Conservation (phyloP, 768 basidiomycete genomes). For the Serendipita indica region DNA sequence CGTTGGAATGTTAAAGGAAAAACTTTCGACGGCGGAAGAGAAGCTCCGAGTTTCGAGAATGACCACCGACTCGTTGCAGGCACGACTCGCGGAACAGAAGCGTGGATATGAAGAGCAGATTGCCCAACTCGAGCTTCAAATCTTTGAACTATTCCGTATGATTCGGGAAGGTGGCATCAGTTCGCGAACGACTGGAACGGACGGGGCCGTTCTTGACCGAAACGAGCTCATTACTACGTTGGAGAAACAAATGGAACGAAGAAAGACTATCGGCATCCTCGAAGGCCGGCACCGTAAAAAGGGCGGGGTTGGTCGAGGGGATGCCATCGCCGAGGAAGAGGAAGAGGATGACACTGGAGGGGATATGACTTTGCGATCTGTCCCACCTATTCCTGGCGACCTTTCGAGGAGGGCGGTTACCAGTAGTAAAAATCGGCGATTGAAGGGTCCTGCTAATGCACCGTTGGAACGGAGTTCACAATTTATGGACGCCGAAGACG, state of each 20-base stretch:
- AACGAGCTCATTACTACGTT: constrained; percentile 65
- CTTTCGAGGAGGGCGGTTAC: neutral
- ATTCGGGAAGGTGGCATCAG: constrained; percentile 57
- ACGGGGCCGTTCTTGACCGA: constrained; percentile 52
- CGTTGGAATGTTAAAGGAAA: constrained; percentile 64
- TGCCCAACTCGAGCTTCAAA: constrained; percentile 77
- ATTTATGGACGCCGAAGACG: constrained; percentile 80
- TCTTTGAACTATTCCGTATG: constrained; percentile 89
- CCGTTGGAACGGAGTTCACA: constrained; percentile 53
- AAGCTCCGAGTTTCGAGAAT: constrained; percentile 66
- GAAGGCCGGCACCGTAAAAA: constrained; percentile 38
- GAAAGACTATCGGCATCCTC: constrained; percentile 69
- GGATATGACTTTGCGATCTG: constrained; percentile 26
- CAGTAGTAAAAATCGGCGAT: neutral
- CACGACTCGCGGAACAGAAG: constrained; percentile 64
- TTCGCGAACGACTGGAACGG: constrained; percentile 35
- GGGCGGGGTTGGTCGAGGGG: constrained; percentile 17
- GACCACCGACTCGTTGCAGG: constrained; percentile 58
- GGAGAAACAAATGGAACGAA: constrained; percentile 68
- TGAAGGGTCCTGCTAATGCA: constrained; percentile 16
- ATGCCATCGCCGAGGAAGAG: constrained; percentile 18
- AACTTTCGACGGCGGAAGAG: constrained; percentile 55
- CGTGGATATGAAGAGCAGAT: constrained; percentile 73
- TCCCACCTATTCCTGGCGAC: neutral
- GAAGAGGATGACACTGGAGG: constrained; percentile 22